Percentiles rank a stretch among this genome's conserved stretches.
Conservation (phyloP, 768 basidiomycete species). For the Mrakia blollopis region DNA sequence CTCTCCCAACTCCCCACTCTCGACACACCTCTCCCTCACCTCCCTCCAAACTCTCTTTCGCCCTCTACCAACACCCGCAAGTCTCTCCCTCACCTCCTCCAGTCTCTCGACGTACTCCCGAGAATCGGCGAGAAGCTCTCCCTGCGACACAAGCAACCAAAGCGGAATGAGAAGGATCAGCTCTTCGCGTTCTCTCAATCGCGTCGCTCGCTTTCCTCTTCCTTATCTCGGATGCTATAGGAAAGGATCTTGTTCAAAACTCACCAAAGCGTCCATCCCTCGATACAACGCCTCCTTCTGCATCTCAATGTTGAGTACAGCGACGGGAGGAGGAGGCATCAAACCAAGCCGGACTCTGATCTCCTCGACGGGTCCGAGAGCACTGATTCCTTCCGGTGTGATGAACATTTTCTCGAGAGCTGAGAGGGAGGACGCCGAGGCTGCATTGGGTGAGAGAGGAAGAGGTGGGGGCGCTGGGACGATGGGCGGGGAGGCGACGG, state of each 20-base stretch:
- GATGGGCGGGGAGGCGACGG: too few species aligned
- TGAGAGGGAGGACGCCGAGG: constrained; percentile 30
- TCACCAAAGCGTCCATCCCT: constrained; percentile 31
- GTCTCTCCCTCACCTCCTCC: constrained; percentile 72
- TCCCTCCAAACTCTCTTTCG: constrained; percentile 69
- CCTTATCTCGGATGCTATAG: too few species aligned
- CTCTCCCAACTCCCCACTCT: constrained; percentile 29
- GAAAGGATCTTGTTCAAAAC: not conserved
- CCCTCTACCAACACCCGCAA: constrained; percentile 69
- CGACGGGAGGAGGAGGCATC: not conserved
- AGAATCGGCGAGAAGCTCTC: constrained; percentile 79
- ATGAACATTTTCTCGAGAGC: constrained; percentile 43
- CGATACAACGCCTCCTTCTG: constrained; percentile 27
- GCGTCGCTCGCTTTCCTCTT: too few species aligned
- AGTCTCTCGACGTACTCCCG: constrained; percentile 79
- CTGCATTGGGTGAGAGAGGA: not conserved
- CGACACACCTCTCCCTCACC: constrained; percentile 55
- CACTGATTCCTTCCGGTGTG: constrained; percentile 39
- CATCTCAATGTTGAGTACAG: constrained; percentile 17
- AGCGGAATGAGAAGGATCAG: constrained; percentile 28
- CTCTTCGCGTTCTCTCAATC: not conserved
- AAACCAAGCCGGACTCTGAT: not conserved
- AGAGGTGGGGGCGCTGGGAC: not conserved
- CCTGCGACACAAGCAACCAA: constrained; percentile 45
- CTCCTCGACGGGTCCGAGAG: constrained; percentile 34